Evolutionary conservation across 208 protist genomes (phyloP).

Genomic region (Wallacemonas sp.): DNA sequence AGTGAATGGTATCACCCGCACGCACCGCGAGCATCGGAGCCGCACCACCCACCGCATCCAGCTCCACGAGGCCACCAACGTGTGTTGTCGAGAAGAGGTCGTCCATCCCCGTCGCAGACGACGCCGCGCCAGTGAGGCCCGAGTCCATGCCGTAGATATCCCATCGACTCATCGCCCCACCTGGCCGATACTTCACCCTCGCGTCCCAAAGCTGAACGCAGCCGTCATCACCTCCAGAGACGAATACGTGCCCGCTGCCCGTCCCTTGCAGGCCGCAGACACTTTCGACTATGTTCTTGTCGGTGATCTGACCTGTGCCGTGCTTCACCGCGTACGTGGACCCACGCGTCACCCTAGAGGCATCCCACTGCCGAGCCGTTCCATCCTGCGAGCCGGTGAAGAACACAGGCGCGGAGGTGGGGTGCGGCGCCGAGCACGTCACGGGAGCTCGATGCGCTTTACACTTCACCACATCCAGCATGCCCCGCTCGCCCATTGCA

Average conservation of each 20-base stretch:
- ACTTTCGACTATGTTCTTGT: slow-evolving; percentile 69
- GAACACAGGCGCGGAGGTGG: slow-evolving; percentile 36
- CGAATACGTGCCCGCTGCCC: slow-evolving; percentile 46
- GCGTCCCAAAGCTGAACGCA: slow-evolving; percentile 77
- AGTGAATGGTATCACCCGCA: slow-evolving; percentile 30
- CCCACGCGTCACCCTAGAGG: slow-evolving; percentile 34
- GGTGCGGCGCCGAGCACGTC: slow-evolving; percentile 51
- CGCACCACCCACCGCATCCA: slow-evolving; percentile 13
- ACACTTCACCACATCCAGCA: slow-evolving; percentile 72
- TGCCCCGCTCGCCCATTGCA: slow-evolving; percentile 69
- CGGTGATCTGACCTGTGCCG: slow-evolving; percentile 66
- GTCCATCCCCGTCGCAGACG: neutral
- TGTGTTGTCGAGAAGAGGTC: slow-evolving; percentile 46
- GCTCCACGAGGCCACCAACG: slow-evolving; percentile 66
- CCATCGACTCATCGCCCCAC: slow-evolving; percentile 37
- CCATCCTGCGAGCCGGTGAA: slow-evolving; percentile 70
- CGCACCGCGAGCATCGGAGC: slow-evolving; percentile 53
- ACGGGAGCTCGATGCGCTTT: slow-evolving; percentile 72
- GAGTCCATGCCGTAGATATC: slow-evolving; percentile 39
- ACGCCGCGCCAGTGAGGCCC: neutral
- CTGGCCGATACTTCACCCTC: slow-evolving; percentile 68
- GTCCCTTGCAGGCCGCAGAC: slow-evolving; percentile 36
- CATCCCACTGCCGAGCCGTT: slow-evolving; percentile 71
- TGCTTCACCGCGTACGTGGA: slow-evolving; percentile 74
- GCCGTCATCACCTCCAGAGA: slow-evolving; percentile 68